Evolutionary conservation across 805 yeast species (phyloP), one percentile per base, ranked within the genome.

Genomic region (Suhomyces sp.): DNA sequence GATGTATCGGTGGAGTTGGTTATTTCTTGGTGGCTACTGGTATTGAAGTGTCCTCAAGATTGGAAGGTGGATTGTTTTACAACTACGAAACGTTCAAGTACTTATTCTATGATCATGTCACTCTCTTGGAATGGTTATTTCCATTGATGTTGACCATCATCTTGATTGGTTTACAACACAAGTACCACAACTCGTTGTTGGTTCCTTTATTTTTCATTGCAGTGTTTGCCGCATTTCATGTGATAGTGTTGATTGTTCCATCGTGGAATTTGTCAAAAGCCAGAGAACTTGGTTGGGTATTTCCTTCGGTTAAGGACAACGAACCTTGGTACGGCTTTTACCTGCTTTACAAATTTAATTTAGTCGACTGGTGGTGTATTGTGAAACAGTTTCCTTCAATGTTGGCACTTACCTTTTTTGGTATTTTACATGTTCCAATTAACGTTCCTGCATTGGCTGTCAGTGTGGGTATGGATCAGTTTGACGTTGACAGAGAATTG

Each of bases 1-100:
- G 99, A 1, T 94, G 98, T 66, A 92, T 94, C 60, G 99, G 99
- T 39, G 99, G 99, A 62, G 99, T 94, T 46, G 99, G 99, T 6
- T 92, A 89, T 71, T 94, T 94, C 68, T 75, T 94, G 47, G 74
- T 91, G 1, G 85, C 89, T 1, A 94, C 99, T 0, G 99, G 97
- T 1, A 71, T 94, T 25, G 97, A 93, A 63, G 97, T 94, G 0
- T 80, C 89, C n/a, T 85, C 97, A 0, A 76, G 96, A 53, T 68
- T 89, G 29, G 88, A 89, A 46, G 88, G 89, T 3, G 85, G 89
- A 2, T 67, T 93, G 43, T 78, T 77, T 48, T 92, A 89, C 64
- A 78, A 83, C 53, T 64, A 73, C 60, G 77, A 70, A 2, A 88
- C 90, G 13, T 68, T 89, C 48, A 49, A 66, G 19, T 74, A 71